Conservation (phyloP, 2,329 filamentous ascomycete species). For the Trichoderma atroviride region DNA sequence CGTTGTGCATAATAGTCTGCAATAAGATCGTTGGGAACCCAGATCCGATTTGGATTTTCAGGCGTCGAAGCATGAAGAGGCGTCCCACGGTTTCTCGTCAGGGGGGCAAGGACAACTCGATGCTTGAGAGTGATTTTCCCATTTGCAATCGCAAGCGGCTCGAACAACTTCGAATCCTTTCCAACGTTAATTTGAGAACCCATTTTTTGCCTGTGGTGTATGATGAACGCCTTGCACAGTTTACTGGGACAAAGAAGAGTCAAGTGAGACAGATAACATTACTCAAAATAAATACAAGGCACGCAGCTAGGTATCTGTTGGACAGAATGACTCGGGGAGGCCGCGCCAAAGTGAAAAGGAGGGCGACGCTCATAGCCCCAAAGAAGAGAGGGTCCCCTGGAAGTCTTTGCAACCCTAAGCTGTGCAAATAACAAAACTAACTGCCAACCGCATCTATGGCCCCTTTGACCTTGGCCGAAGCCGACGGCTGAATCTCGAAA, state of each 20-base stretch:
- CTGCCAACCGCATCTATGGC: not conserved
- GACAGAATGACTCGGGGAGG: not conserved
- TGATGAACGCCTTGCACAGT: not conserved
- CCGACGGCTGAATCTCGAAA: not conserved
- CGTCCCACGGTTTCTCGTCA: slow-evolving; percentile 57
- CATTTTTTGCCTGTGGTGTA: slow-evolving; percentile 17
- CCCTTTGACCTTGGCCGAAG: not conserved
- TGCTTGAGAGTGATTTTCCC: slow-evolving; percentile 53
- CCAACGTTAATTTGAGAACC: slow-evolving; percentile 19
- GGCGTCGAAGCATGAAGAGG: slow-evolving; percentile 47
- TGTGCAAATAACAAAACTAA: not conserved
- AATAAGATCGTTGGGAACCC: slow-evolving; percentile 47
- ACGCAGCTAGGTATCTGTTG: not conserved
- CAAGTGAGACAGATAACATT: not conserved
- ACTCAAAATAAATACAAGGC: not conserved
- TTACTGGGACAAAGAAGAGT: not conserved
- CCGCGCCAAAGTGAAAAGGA: not conserved
- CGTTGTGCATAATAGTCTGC: slow-evolving; percentile 49
- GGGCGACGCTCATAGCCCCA: not conserved
- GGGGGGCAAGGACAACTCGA: slow-evolving; percentile 54
- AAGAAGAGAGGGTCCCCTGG: not conserved
- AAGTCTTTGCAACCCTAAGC: not conserved
- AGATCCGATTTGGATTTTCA: slow-evolving; percentile 52
- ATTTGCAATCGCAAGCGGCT: slow-evolving; percentile 42
- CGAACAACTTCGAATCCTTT: slow-evolving; percentile 36